Base-by-base conservation (phyloP, 805 yeast genomes). In the Candida sonorensis region DNA sequence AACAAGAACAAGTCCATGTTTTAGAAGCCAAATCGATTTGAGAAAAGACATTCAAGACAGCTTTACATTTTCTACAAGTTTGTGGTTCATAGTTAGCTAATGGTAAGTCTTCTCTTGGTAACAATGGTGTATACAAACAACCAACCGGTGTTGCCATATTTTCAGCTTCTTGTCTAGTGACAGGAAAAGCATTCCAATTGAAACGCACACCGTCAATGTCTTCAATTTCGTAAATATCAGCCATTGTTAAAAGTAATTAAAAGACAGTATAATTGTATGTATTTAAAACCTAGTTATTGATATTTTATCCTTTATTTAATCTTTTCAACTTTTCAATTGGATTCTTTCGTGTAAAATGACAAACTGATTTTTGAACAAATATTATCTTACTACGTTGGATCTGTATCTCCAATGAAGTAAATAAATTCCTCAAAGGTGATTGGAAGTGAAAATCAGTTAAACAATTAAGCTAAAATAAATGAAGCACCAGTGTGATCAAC, bases 131-230 rank as follows among this genome's bases (percentile, higher is more conserved):
- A 66, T 87, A 92, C 41, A 92, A 64, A 35, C 95, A 81, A 26
- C 97, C 95, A 23, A 92, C 79, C 10, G 99, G 98, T 20, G 92
- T 88, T 13, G 90, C 94, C 51, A 87, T 81, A 46, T 92, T 81
- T 48, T 80, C 79, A 13, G 95, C 92, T 58, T 92, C 97, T 26
- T 77, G 75, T 46, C 87, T 77, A 23, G 95, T 80, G 26, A 83
- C 77, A 18, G 99, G 98, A 50, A 90, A 79, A 26, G 84, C 81
- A 56, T 82, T 79, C 90, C 90, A 82, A 47, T 81, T 75, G 63
- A 82, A 80, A 36, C 83, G 69, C 31, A 77, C 74, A 34, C 83
- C 83, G 50, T 75, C 80, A 32, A 59, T 58, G 48, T 74, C 80
- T 56, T 75, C 81, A 43, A 62, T 65, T 45, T 69, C 76, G 52